Evolutionary conservation across 2,329 filamentous ascomycete genomes (phyloP), one percentile per base, ranked within the genome.

Genomic region (Fusarium equiseti): DNA sequence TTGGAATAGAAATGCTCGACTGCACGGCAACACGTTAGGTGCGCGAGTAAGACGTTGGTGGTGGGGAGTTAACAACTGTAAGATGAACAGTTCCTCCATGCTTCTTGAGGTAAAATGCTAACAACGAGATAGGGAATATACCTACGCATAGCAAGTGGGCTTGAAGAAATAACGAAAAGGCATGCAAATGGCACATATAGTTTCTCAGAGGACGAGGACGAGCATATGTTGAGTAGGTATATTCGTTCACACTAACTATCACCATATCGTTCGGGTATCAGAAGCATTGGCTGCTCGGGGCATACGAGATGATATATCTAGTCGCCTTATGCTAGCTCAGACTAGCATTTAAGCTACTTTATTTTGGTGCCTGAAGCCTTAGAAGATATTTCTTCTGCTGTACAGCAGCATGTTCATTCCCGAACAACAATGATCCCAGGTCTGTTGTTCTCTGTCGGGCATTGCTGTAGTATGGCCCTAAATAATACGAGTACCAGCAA

Each of bases 31-130:
- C 73, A 90, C 89, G 27, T 83, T 92, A 18, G 96, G 96, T 24
- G 93, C 92, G 9, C 89, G 88, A 72, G 83, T 96, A 51, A 87
- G 96, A 74, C 86, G 94, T 72, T 98, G 95, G 96, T 99, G 96
- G 95, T 98, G 94, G 84, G 89, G 88, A 24, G 92, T 97, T 20
- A 98, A 98, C 78, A 94, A 97, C 76, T 98, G 64, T 67, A 57
- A 35, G 51, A 38, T 20, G 26, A 16, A 6, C 13, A 24, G 6
- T 10, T 50, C 22, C 5, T n/a, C 8, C 9, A 20, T 26, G 13
- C 5, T 29, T 35, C 24, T 15, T 5, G 35, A 11, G 7, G 27
- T n/a, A n/a, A 15, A 56, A 38, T 38, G 26, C 63, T 66, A 67
- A 66, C 32, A 5, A 22, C 31, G 12, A 22, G 18, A 20, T 20